Percentiles rank a stretch among this genome's conserved stretches.
These are phyloP conservation scores for Teratosphaeria pseudoeucalypti DNA, from an alignment of 2,329 filamentous ascomycete species.

Conservation along the genomic window DNA sequence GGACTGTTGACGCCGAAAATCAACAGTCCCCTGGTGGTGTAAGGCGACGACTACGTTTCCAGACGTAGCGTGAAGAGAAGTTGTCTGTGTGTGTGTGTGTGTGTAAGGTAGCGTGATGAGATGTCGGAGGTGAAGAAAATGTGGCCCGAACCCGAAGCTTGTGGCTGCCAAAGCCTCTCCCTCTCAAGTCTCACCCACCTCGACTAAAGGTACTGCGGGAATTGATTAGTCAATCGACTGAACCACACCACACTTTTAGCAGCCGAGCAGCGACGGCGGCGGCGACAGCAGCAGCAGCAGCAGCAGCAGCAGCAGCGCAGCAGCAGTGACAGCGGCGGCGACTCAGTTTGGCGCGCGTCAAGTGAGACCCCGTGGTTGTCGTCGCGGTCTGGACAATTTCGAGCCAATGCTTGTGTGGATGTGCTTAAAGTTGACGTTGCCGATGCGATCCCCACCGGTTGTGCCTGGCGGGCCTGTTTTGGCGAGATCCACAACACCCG, in stretches of 20 bases:
- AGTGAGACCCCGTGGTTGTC: neutral
- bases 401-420: neutral
- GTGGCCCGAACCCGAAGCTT: neutral
- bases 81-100: neutral
- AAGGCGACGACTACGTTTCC: neutral
- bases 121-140: neutral
- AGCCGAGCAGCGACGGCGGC: neutral
- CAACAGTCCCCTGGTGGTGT: neutral
- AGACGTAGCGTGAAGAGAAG: neutral
- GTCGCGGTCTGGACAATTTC: neutral
- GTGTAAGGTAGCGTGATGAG: neutral
- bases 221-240: neutral
- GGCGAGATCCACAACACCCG: neutral
- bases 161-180: neutral
- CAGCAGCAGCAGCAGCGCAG: neutral
- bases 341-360: neutral
- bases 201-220: neutral
- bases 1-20: neutral
- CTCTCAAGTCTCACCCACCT: neutral
- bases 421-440: neutral
- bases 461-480: neutral
- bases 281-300: neutral
- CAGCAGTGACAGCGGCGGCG: neutral
- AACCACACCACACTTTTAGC: neutral
- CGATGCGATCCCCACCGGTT: neutral